Evolutionary conservation across 768 basidiomycete genomes (phyloP).

Genomic region (Lactarius evosmus): DNA sequence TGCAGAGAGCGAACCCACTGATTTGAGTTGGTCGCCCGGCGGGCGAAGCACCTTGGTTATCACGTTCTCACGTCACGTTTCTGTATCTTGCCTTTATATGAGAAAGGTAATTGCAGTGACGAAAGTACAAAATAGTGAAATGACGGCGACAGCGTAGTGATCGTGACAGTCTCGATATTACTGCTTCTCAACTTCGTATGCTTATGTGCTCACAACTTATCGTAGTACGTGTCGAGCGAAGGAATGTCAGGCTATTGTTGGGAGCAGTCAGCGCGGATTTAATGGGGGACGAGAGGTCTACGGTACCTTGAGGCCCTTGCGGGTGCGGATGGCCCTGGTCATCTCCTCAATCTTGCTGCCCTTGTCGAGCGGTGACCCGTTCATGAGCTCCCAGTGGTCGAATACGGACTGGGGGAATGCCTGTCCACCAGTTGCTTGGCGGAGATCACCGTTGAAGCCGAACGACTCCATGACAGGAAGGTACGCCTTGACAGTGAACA

Average conservation of each 20-base stretch:
- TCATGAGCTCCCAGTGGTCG: slow-evolving; percentile 89
- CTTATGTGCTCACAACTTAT: slow-evolving; percentile 66
- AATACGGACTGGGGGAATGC: slow-evolving; percentile 97
- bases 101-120: slow-evolving; percentile 7
- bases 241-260: slow-evolving; percentile 76
- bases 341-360: slow-evolving; percentile 89
- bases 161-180: slow-evolving; percentile 20
- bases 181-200: slow-evolving; percentile 8
- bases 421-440: slow-evolving; percentile 89
- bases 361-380: slow-evolving; percentile 80
- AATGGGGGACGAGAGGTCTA: not conserved
- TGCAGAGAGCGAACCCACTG: too few species aligned
- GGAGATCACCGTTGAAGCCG: slow-evolving; percentile 96
- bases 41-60: too few species aligned
- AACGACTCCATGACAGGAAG: slow-evolving; percentile 89
- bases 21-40: too few species aligned
- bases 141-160: slow-evolving; percentile 12
- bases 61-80: too few species aligned
- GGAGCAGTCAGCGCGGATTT: slow-evolving; percentile 23
- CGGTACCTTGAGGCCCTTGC: slow-evolving; percentile 91
- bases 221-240: slow-evolving; percentile 85
- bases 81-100: not conserved
- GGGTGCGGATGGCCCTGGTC: slow-evolving; percentile 73
- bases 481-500: slow-evolving; percentile 99
- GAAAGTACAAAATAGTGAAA: slow-evolving; percentile 20